Percentiles rank a stretch among this genome's conserved stretches.
phyloP scores from a whole-genome alignment of 2,329 filamentous ascomycete genomes.

The Fusarium sp. region DNA sequence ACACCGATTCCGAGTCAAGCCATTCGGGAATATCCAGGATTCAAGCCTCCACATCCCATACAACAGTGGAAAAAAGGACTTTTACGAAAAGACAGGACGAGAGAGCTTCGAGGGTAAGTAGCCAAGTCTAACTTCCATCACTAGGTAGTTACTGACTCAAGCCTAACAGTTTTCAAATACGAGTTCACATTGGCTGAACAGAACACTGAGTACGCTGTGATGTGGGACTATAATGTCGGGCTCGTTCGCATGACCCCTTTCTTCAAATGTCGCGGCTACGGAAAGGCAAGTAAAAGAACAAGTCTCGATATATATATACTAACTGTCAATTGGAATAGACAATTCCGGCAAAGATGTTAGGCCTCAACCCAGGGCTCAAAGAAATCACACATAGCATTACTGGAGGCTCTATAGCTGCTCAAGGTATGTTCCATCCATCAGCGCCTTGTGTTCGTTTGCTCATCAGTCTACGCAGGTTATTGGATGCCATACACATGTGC shows the following conservation, averaged over 20 bases:
- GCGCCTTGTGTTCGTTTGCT: not conserved
- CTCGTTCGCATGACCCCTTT: constrained; percentile 93
- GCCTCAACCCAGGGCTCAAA: constrained; percentile 80
- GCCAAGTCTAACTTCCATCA: not conserved
- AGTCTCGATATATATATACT: not conserved
- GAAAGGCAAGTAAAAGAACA: constrained; percentile 70
- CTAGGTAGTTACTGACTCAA: constrained; percentile 24
- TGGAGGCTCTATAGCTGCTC: constrained; percentile 86
- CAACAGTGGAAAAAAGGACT: constrained; percentile 91
- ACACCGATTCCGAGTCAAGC: constrained; percentile 70
- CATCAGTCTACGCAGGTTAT: constrained; percentile 72
- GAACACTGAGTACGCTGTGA: constrained; percentile 75
- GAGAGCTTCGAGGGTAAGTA: constrained; percentile 85
- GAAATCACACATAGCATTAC: constrained; percentile 96
- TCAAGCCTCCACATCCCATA: constrained; percentile 86
- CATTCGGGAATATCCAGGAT: constrained; percentile 68
- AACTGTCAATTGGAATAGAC: constrained; percentile 67
- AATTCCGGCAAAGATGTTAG: constrained; percentile 83
- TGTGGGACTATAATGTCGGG: constrained; percentile 98
- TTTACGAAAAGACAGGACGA: constrained; percentile 84
- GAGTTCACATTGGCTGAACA: constrained; percentile 77
- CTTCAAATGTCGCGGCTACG: constrained; percentile 89
- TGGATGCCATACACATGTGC: constrained; percentile 95
- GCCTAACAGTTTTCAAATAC: constrained; percentile 59
- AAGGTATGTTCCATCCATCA: constrained; percentile 67